Conservation (phyloP, 495 filamentous ascomycete species). For the Platismatia glauca region DNA sequence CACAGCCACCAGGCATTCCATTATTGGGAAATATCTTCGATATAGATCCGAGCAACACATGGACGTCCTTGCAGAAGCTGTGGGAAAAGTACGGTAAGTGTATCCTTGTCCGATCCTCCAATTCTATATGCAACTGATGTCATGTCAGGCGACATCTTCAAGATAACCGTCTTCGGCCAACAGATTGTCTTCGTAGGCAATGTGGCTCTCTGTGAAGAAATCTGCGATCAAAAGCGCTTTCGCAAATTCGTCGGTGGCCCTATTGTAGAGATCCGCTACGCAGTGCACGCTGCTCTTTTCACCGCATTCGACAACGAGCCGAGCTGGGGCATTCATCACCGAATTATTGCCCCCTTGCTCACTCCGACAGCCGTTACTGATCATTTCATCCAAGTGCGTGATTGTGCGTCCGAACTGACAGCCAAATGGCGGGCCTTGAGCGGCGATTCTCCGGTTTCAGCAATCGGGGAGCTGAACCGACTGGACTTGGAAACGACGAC, state of each 20-base stretch:
- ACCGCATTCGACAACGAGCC: slow-evolving; percentile 54
- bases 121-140: slow-evolving; percentile 17
- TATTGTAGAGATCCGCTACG: slow-evolving; percentile 52
- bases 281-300: slow-evolving; percentile 65
- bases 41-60: slow-evolving; percentile 51
- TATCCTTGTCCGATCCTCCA: not conserved
- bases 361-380: slow-evolving; percentile 30
- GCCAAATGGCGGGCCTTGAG: slow-evolving; percentile 51
- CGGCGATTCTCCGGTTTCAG: slow-evolving; percentile 41
- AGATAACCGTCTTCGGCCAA: slow-evolving; percentile 48
- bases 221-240: slow-evolving; percentile 66
- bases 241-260: slow-evolving; percentile 51
- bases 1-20: slow-evolving; percentile 56
- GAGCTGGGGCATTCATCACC: slow-evolving; percentile 61
- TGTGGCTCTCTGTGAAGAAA: slow-evolving; percentile 54
- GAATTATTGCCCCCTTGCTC: slow-evolving; percentile 46
- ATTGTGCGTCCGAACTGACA: slow-evolving; percentile 56
- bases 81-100: slow-evolving; percentile 52
- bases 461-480: slow-evolving; percentile 62
- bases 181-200: slow-evolving; percentile 46
- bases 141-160: slow-evolving; percentile 55
- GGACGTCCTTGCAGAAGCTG: slow-evolving; percentile 52
- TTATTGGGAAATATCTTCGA: slow-evolving; percentile 61
- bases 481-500: slow-evolving; percentile 63
- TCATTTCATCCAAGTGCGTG: slow-evolving; percentile 50